Base-by-base conservation (phyloP, 2,329 filamentous ascomycete species). In the Helminthosporium solani region DNA sequence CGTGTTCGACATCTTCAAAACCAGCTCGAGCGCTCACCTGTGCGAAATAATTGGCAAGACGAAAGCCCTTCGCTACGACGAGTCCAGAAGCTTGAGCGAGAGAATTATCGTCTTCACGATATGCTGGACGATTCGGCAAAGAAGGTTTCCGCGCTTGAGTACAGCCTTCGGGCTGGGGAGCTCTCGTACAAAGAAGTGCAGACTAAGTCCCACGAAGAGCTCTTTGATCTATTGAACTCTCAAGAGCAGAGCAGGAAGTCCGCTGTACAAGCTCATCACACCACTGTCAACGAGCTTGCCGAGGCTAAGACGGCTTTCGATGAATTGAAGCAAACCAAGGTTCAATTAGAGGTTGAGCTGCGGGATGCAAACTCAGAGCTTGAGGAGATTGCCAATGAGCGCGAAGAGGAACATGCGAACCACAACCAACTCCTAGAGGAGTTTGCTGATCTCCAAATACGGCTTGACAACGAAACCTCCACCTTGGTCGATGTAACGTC, bases 81-180 rank as follows among this genome's bases (percentile, higher is more conserved):
- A 14, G 86, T 96, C 61, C 87, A 95, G 65, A 92, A 96, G 72
- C 80, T 97, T 4, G 92, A 97, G 71, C 84, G 90, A 58, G 92
- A 88, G 65, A 97, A 97, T 71, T 91, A 82, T 68, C 85, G 90
- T 46, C 79, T 97, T 12, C 92, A 97, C 63, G 90, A 95, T 53
- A 89, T 95, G 81, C 84, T 97, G 4, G 92, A 97, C 68, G 90
- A 96, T 68, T 96, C 92, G 2, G 79, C 86, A 15, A 92, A 89
- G 77, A 96, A 96, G 73, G 86, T 96, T 2, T 96, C 92, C 6
- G 82, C 86, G 0, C 74, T 97, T 18, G 94, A 97, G 71, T 87
- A 88, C 66, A 90, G 85, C 49, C 86, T 97, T 46, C 87, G 86
- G 47, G 88, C 86, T 28, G 94, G 91, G 11, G 88, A 96, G 67